These are phyloP conservation scores for Coemansia sp. DNA, from an alignment of 192 early-diverging fungal genomes.

Conservation along the genomic window DNA sequence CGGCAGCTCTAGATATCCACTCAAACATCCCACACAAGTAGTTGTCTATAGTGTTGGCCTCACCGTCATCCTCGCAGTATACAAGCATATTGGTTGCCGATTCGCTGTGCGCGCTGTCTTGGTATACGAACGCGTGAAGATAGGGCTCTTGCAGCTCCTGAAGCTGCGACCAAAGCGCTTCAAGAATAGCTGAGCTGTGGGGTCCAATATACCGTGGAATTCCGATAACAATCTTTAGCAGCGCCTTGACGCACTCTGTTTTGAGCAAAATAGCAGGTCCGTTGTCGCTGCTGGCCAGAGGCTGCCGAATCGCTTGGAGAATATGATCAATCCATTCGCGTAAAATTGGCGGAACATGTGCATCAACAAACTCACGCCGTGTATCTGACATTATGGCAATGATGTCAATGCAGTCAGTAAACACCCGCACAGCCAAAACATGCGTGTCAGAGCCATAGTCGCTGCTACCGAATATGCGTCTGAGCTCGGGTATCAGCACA, in stretches of 20 bases:
- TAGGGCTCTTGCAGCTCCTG: constrained; percentile 35
- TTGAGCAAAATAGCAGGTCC: constrained; percentile 43
- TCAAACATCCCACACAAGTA: constrained; percentile 47
- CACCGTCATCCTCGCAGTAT: constrained; percentile 39
- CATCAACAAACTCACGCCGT: constrained; percentile 66
- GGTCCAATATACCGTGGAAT: constrained; percentile 31
- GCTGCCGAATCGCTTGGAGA: constrained; percentile 61
- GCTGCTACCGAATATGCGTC: constrained; percentile 65
- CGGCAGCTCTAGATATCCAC: constrained; percentile 39
- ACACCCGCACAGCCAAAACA: constrained; percentile 75
- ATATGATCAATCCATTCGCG: constrained; percentile 78
- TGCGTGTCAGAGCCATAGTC: constrained; percentile 54
- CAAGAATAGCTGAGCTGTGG: constrained; percentile 24
- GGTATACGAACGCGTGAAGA: constrained; percentile 47
- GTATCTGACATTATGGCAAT: constrained; percentile 76
- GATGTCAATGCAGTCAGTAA: constrained; percentile 83
- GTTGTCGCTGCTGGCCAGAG: constrained; percentile 23
- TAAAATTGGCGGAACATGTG: constrained; percentile 74
- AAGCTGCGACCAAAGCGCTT: constrained; percentile 44
- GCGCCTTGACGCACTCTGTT: constrained; percentile 39
- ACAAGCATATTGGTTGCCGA: constrained; percentile 37
- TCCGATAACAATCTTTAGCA: constrained; percentile 32
- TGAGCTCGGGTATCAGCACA: constrained; percentile 80
- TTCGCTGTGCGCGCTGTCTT: constrained; percentile 38
- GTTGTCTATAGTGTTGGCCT: constrained; percentile 25